Evolutionary conservation across 2,329 filamentous ascomycete species (phyloP), one percentile per base, ranked within the genome.

Genomic region (Pseudocercospora musae): DNA sequence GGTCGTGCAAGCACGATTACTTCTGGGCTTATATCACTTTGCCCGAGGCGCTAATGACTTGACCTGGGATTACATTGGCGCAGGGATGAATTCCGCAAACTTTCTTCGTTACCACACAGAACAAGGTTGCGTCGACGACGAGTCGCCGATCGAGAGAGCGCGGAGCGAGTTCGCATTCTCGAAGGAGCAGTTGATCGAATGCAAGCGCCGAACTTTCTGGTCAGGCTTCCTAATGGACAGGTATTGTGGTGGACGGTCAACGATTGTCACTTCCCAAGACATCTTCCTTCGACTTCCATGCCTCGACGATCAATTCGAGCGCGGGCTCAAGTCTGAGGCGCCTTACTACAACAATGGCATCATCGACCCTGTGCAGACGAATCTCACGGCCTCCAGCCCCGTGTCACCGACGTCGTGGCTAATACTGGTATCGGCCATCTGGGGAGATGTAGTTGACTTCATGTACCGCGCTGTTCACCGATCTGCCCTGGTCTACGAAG

Each of bases 201-300:
- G 87, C 68, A 82, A 86, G 63, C 82, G 89, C 66, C 81, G 89
- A 60, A 91, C 88, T 0, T 88, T 91, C 70, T 92, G 89, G 89
- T 85, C 86, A 27, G 83, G 86, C 57, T 90, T 88, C 68, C 77
- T 91, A 68, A 82, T 90, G 73, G 89, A 92, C 77, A 84, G 87
- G 53, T 84, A 88, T 63, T 86, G 77, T 55, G 76, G 76, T 60
- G 76, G 86, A 29, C 76, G 76, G 18, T 70, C 77, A 6, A 84
- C 80, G 53, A 82, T 84, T 64, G 81, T 91, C 62, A 84, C 85
- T 53, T 78, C 84, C 4, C 84, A 89, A 64, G 86, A 91, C 63
- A 83, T 89, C 46, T 88, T 89, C 69, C 78, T 90, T 11, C 84
- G 86, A 57, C 79, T 92, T 4, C 89, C 89, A 2, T 86, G 84